A percentile compares a stretch with the other conserved stretches of the same genome.
phyloP scores from a whole-genome alignment of 257 asterid genomes.

The Plectranthus barbatus region DNA sequence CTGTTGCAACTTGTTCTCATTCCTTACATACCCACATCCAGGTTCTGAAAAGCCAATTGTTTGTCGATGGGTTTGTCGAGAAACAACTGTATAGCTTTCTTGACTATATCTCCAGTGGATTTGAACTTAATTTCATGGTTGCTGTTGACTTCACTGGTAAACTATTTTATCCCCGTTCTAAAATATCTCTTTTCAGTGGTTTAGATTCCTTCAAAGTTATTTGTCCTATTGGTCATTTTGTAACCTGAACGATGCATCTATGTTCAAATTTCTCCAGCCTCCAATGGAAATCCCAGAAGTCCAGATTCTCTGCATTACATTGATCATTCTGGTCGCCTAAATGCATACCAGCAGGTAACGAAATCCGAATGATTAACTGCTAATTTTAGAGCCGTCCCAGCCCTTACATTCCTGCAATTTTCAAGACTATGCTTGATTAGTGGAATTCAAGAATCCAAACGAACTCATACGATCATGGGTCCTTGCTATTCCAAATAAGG shows the following conservation, averaged over 20 bases:
- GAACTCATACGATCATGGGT: not conserved
- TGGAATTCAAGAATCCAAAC: not conserved
- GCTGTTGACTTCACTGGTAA: conserved; percentile 85
- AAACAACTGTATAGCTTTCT: conserved; percentile 62
- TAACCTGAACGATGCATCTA: conserved; percentile 2
- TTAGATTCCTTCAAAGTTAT: conserved; percentile 12
- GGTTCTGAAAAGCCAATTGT: conserved; percentile 54
- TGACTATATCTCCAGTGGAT: conserved; percentile 81
- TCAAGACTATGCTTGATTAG: not conserved
- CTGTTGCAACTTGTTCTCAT: conserved; percentile 6
- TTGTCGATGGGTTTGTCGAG: conserved; percentile 53
- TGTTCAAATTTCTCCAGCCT: conserved; percentile 32
- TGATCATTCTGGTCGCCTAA: conserved; percentile 49
- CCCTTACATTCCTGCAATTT: not conserved
- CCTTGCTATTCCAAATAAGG: not conserved
- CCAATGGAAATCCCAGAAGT: conserved; percentile 59
- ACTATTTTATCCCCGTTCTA: not conserved
- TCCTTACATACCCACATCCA: conserved; percentile 19
- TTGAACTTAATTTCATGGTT: conserved; percentile 78
- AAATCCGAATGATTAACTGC: not conserved
- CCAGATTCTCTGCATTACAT: conserved; percentile 58
- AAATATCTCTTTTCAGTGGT: not conserved
- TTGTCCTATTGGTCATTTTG: not conserved
- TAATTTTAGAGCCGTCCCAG: not conserved
- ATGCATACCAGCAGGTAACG: conserved; percentile 75